A percentile compares a stretch with the other conserved stretches of the same genome.
These are phyloP conservation scores for Pseudonitzschia delicatissima DNA, from an alignment of 108 stramenopile genomes.

Conservation along the genomic window DNA sequence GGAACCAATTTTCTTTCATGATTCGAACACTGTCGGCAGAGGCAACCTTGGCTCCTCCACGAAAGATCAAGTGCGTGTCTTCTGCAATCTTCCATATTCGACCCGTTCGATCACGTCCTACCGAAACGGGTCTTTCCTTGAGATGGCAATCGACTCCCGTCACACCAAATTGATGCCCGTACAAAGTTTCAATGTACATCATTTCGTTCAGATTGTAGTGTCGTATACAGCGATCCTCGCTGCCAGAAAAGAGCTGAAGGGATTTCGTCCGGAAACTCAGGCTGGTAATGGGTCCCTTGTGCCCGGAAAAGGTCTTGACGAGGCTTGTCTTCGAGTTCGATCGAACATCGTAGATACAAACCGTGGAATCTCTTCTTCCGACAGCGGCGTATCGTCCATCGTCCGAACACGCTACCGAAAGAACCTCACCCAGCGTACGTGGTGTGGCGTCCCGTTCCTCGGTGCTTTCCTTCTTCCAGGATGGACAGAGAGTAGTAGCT, in stretches of 20 bases:
- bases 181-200: slow-evolving; percentile 97
- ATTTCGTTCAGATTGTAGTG: slow-evolving; percentile 88
- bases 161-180: slow-evolving; percentile 96
- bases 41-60: slow-evolving; percentile 66
- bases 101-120: slow-evolving; percentile 86
- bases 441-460: slow-evolving; percentile 11
- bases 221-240: slow-evolving; percentile 88
- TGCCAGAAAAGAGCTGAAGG: slow-evolving; percentile 88
- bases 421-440: slow-evolving; percentile 79
- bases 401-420: slow-evolving; percentile 87
- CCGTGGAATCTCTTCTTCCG: slow-evolving; percentile 86
- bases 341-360: slow-evolving; percentile 84
- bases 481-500: slow-evolving; percentile 32
- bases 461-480: slow-evolving; percentile 41
- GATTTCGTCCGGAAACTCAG: slow-evolving; percentile 83
- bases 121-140: slow-evolving; percentile 86
- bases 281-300: slow-evolving; percentile 80
- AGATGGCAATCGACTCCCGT: slow-evolving; percentile 77
- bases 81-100: slow-evolving; percentile 97
- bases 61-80: slow-evolving; percentile 96
- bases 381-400: slow-evolving; percentile 92
- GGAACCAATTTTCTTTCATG: slow-evolving; percentile 89
- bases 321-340: slow-evolving; percentile 35
- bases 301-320: slow-evolving; percentile 78
- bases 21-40: slow-evolving; percentile 75